Conservation (phyloP, 1,139 yeast species). For the Wickerhamiella pararugosa region DNA sequence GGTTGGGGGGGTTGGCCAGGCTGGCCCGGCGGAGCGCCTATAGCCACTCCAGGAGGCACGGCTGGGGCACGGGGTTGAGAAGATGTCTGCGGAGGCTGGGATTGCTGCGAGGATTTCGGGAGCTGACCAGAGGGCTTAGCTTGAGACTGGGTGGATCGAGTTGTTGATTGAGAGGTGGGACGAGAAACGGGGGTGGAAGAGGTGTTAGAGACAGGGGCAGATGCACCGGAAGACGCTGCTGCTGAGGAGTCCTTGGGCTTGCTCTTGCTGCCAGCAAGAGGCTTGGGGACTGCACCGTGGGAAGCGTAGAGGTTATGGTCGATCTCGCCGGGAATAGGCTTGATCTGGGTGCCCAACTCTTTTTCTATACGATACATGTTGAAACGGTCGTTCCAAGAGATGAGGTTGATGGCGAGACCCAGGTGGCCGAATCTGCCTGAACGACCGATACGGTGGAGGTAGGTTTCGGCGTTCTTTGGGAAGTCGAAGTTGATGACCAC, state of each 20-base stretch:
- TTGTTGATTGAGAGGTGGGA: not conserved
- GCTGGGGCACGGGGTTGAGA: not conserved
- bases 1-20: no score
- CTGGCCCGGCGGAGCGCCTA: constrained; percentile 2
- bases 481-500: constrained; percentile 96
- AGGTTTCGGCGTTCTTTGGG: constrained; percentile 96
- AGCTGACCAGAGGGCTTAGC: not conserved
- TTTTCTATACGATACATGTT: constrained; percentile 90
- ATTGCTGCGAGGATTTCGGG: not conserved
- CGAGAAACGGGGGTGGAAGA: not conserved
- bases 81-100: not conserved
- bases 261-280: constrained; percentile 5
- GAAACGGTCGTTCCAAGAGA: constrained; percentile 94
- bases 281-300: constrained; percentile 10
- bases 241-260: not conserved
- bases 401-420: constrained; percentile 91
- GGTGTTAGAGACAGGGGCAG: not conserved
- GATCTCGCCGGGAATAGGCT: constrained; percentile 84
- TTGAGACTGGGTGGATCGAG: not conserved
- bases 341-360: constrained; percentile 93
- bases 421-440: constrained; percentile 98
- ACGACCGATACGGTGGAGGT: constrained; percentile 97
- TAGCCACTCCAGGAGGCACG: constrained; percentile 2
- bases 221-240: not conserved
- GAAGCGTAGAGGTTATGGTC: constrained; percentile 85